These are phyloP conservation scores for Globisporangium alternatum DNA, from an alignment of 352 stramenopile genomes.

Conservation along the genomic window DNA sequence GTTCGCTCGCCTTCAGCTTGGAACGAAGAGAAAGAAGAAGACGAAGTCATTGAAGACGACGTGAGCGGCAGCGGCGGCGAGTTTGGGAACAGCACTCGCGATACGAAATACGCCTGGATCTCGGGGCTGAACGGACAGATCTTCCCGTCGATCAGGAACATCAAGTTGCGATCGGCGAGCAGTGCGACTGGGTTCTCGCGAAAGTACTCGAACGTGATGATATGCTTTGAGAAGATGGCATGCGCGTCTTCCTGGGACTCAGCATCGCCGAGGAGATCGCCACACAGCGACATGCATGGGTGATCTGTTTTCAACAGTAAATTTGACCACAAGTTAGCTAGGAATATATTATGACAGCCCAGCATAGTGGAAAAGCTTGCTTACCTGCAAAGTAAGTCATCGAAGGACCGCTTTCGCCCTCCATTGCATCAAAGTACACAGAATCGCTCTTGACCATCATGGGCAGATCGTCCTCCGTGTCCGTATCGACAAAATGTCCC, in stretches of 20 bases:
- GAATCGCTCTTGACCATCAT: constrained; percentile 67
- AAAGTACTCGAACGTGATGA: constrained; percentile 68
- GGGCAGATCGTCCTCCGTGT: constrained; percentile 27
- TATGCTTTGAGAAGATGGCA: constrained; percentile 62
- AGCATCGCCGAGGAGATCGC: constrained; percentile 44
- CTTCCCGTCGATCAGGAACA: constrained; percentile 63
- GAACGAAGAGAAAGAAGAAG: not conserved
- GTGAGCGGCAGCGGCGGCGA: constrained; percentile 37
- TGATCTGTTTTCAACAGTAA: constrained; percentile 22
- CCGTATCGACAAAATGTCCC: constrained; percentile 12
- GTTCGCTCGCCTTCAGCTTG: constrained; percentile 8
- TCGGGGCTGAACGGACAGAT: constrained; percentile 51
- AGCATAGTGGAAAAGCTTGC: not conserved
- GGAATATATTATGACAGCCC: not conserved
- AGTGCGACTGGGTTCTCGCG: constrained; percentile 35
- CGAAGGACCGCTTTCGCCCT: constrained; percentile 24
- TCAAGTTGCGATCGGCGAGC: constrained; percentile 49
- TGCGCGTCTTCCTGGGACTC: constrained; percentile 43
- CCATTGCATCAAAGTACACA: constrained; percentile 79
- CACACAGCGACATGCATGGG: constrained; percentile 74
- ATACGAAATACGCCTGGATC: constrained; percentile 62
- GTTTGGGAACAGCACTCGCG: constrained; percentile 65
- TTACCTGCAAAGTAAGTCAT: constrained; percentile 12
- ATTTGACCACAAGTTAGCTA: not conserved
- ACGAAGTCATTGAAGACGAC: not conserved